phyloP scores from a whole-genome alignment of 225 moss, liverwort and hornwort species.

The Pseudisothecium myosuroides region DNA sequence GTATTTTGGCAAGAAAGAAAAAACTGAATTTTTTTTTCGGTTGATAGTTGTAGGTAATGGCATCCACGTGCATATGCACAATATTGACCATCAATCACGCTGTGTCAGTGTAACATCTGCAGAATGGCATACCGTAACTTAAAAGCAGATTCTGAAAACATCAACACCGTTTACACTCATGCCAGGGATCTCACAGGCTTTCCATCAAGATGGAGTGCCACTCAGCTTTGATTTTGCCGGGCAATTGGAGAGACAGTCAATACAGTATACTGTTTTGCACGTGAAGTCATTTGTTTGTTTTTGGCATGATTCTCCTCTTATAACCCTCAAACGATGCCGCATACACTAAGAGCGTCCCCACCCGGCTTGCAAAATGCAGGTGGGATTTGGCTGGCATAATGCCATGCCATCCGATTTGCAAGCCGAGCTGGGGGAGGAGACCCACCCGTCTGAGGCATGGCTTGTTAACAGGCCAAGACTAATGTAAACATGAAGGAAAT shows the following conservation, averaged over 20 bases:
- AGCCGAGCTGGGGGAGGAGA: too few relatives aligned
- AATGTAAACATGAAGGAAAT: too few relatives aligned
- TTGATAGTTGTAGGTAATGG: not conserved
- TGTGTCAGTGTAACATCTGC: not conserved
- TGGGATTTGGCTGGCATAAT: too few relatives aligned
- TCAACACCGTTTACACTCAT: not conserved
- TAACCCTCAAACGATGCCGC: not conserved
- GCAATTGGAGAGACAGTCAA: not conserved
- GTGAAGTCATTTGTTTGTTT: not conserved
- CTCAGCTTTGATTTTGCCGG: not conserved
- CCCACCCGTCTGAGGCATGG: too few relatives aligned
- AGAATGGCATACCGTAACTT: not conserved
- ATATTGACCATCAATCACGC: not conserved
- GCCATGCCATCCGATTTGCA: too few relatives aligned
- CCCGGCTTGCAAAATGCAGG: too few relatives aligned
- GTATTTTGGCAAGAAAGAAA: not conserved
- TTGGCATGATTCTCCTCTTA: not conserved
- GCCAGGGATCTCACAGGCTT: not conserved
- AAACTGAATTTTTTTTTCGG: not conserved
- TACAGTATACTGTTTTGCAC: not conserved
- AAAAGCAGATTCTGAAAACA: not conserved
- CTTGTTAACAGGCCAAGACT: too few relatives aligned
- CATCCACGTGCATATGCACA: not conserved
- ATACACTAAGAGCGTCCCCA: too few relatives aligned
- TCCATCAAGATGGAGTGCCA: not conserved